Conservation (phyloP, 1,284 basidiomycete genomes). For the Cryptococcus sp. region DNA sequence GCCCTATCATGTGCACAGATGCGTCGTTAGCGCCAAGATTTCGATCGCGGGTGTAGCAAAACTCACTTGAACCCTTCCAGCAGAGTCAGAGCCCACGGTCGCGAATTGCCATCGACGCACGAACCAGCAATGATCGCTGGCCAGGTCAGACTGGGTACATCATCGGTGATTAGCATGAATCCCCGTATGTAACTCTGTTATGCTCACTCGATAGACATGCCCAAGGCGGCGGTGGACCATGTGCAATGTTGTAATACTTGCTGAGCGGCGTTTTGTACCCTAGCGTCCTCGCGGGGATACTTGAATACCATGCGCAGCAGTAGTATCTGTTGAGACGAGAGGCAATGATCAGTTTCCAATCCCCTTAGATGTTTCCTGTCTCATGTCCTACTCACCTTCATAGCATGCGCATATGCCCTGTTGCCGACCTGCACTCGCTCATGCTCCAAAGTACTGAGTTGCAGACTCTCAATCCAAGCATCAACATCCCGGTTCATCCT, state of each 20-base stretch:
- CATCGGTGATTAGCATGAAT: neutral
- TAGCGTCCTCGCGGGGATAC: conserved; percentile 49
- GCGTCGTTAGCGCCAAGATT: no score
- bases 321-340: conserved; percentile 51
- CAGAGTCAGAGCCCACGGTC: conserved; percentile 54
- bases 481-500: conserved; percentile 49
- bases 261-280: conserved; percentile 51
- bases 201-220: conserved; percentile 51
- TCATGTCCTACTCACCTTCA: conserved; percentile 45
- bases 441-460: conserved; percentile 45
- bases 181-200: neutral
- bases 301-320: conserved; percentile 57
- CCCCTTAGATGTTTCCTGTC: neutral
- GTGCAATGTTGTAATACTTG: conserved; percentile 49
- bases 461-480: conserved; percentile 47
- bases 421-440: conserved; percentile 54
- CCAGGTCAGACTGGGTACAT: conserved; percentile 53
- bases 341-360: neutral
- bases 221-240: conserved; percentile 44
- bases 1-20: conserved; percentile 10
- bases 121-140: conserved; percentile 58
- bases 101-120: conserved; percentile 51
- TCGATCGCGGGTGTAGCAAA: no score
- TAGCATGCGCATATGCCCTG: conserved; percentile 51
- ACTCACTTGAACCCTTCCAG: conserved; percentile 57